These are phyloP conservation scores for Gossypium arboreum DNA, from an alignment of 345 rosid species.

Conservation along the genomic window DNA sequence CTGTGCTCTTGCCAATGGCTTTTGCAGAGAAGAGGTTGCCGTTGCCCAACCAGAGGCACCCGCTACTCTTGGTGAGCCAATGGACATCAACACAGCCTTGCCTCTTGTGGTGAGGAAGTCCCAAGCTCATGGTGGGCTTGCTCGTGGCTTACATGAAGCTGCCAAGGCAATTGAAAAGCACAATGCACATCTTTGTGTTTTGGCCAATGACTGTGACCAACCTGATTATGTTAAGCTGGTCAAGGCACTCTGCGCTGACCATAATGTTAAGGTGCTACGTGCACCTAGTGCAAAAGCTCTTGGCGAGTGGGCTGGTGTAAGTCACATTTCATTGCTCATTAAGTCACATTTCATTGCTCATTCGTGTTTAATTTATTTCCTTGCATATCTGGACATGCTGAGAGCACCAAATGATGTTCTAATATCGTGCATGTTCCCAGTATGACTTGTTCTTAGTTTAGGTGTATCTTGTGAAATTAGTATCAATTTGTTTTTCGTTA, in stretches of 20 bases:
- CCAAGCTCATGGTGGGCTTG: conserved; percentile 61
- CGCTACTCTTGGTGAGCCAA: conserved; percentile 33
- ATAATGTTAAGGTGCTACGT: conserved; percentile 46
- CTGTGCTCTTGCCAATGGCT: background rate
- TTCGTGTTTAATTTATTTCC: background rate
- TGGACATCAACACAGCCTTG: conserved; percentile 74
- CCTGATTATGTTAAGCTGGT: conserved; percentile 70
- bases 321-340: conserved; percentile 17
- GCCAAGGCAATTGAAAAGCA: conserved; percentile 78
- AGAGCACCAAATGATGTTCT: background rate
- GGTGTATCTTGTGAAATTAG: background rate
- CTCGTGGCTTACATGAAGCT: conserved; percentile 61
- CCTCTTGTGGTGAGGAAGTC: conserved; percentile 64
- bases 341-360: conserved; percentile 23
- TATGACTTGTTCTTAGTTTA: background rate
- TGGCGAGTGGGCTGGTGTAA: conserved; percentile 93
- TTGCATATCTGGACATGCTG: background rate
- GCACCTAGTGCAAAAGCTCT: conserved; percentile 72
- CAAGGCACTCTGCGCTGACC: conserved; percentile 71
- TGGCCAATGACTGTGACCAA: conserved; percentile 79
- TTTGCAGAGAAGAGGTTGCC: conserved; percentile 61
- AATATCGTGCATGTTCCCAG: background rate
- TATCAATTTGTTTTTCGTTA: background rate
- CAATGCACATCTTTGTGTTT: conserved; percentile 58
- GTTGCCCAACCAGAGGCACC: conserved; percentile 40